A percentile compares a stretch with the other conserved stretches of the same genome.
Conservation (phyloP, 176 grass and related monocot species). For the Triticum urartu region DNA sequence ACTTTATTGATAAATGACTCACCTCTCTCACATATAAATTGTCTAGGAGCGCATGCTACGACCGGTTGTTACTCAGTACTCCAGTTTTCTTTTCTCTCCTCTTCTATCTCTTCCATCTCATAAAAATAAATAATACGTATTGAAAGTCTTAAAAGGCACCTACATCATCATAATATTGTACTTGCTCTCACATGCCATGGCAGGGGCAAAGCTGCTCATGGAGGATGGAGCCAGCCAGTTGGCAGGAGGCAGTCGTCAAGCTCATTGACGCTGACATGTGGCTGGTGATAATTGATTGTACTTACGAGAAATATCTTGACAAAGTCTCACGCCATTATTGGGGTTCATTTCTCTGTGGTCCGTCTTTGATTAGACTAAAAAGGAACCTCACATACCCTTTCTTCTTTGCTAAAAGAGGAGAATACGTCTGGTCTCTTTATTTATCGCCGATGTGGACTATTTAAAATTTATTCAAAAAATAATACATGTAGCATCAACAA, state of each 20-base stretch:
- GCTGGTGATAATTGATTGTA: not conserved
- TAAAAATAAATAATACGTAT: no score
- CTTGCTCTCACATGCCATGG: slow-evolving; percentile 18
- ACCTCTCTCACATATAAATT: no score
- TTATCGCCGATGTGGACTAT: not conserved
- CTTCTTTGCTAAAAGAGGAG: not conserved
- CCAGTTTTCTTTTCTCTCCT: no score
- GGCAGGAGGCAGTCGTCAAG: not conserved
- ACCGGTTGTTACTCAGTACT: no score
- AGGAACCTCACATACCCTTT: not conserved
- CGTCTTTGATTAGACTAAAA: not conserved
- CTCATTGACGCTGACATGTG: not conserved
- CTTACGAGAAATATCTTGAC: not conserved
- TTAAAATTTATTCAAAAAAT: not conserved
- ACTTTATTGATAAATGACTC: no score
- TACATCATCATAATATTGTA: no score
- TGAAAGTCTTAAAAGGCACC: no score
- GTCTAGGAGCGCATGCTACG: no score
- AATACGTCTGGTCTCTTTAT: not conserved
- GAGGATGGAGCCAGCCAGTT: not conserved
- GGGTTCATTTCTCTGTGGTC: not conserved
- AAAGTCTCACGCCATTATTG: not conserved
- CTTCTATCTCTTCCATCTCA: no score
- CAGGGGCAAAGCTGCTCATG: not conserved
- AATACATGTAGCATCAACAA: not conserved